Percentiles rank a stretch among this genome's conserved stretches.
phyloP scores from a whole-genome alignment of 2,329 filamentous ascomycete genomes.

The Alternaria alternata region DNA sequence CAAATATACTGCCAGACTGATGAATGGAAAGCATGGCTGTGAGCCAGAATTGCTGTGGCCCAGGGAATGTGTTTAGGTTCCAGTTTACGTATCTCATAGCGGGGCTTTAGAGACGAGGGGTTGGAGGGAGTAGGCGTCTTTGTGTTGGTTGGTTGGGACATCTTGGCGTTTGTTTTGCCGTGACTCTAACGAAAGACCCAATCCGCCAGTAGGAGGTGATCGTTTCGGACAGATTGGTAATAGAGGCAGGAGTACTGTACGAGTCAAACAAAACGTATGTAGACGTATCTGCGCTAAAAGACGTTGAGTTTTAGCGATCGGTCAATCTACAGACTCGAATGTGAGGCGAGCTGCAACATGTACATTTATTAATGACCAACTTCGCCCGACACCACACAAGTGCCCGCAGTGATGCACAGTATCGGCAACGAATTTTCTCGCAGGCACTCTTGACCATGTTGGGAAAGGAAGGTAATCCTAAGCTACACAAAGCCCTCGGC shows the following conservation, averaged over 20 bases:
- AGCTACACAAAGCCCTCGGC: not conserved
- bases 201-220: not conserved
- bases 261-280: not conserved
- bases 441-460: not conserved
- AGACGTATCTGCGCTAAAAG: not conserved
- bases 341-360: not conserved
- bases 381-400: not conserved
- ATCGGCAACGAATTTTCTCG: not conserved
- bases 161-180: not conserved
- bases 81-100: slow-evolving; percentile 45
- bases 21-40: slow-evolving; percentile 44
- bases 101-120: slow-evolving; percentile 36
- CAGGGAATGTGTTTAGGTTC: slow-evolving; percentile 36
- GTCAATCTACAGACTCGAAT: not conserved
- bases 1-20: slow-evolving; percentile 39
- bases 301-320: not conserved
- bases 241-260: not conserved
- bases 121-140: slow-evolving; percentile 26
- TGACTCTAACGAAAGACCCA: not conserved
- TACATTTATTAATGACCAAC: not conserved
- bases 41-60: slow-evolving; percentile 41
- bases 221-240: not conserved
- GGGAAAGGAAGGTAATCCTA: not conserved
- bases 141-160: slow-evolving; percentile 1
- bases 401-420: not conserved